Conservation (phyloP, 306 rosid species). For the Lathyrus aphaca region DNA sequence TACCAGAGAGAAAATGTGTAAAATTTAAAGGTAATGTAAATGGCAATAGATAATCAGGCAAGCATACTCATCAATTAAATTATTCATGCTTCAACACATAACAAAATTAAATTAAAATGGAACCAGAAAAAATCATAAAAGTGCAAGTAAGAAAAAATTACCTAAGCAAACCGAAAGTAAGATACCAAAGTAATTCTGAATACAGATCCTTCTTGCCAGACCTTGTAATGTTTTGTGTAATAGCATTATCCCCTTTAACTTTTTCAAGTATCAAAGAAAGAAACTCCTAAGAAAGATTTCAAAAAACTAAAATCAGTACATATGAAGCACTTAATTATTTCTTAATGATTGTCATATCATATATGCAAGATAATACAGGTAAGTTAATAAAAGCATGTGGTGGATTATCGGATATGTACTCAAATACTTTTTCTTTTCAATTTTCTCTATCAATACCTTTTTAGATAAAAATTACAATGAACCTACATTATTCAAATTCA, state of each 20-base stretch:
- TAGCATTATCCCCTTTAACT: slow-evolving; percentile 60
- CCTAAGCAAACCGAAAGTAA: slow-evolving; percentile 77
- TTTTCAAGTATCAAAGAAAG: slow-evolving; percentile 61
- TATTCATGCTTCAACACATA: slow-evolving; percentile 19
- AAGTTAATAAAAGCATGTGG: slow-evolving; percentile 6
- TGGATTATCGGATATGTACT: not conserved
- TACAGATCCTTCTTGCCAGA: slow-evolving; percentile 93
- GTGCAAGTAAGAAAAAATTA: slow-evolving; percentile 35
- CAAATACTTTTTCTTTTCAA: slow-evolving; percentile 9
- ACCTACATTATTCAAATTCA: not conserved
- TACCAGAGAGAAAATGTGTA: slow-evolving; percentile 26
- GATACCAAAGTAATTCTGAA: slow-evolving; percentile 80
- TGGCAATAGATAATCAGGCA: slow-evolving; percentile 11
- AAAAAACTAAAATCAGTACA: slow-evolving; percentile 22
- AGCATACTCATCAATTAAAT: slow-evolving; percentile 15
- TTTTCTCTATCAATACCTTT: not conserved
- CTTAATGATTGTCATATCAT: slow-evolving; percentile 19
- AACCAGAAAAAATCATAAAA: slow-evolving; percentile 18
- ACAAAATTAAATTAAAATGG: slow-evolving; percentile 25
- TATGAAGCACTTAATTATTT: not conserved
- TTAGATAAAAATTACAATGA: slow-evolving; percentile 11
- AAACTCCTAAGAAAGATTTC: slow-evolving; percentile 57
- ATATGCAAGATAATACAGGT: not conserved
- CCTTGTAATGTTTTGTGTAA: slow-evolving; percentile 67
- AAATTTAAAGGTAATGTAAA: slow-evolving; percentile 29